Conservation (phyloP, 139 green algal genomes). For the Choricystis sp. region DNA sequence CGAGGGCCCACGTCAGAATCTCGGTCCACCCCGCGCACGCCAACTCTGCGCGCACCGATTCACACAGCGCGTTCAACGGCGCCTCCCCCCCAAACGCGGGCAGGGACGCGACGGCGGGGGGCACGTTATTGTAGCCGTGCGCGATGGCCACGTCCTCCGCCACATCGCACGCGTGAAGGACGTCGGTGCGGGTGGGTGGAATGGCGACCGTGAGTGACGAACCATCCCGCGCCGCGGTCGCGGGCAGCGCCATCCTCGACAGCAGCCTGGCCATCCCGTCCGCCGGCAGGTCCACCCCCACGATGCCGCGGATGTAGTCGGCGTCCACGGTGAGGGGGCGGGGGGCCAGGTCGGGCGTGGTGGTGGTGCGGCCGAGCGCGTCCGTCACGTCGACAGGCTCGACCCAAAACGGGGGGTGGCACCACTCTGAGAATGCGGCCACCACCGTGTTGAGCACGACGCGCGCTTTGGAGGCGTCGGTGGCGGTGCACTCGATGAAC, state of each 20-base stretch:
- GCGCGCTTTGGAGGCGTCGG: constrained; percentile 91
- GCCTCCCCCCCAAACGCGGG: constrained; percentile 53
- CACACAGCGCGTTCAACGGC: constrained; percentile 77
- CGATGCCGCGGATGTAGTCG: constrained; percentile 65
- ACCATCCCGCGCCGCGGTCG: constrained; percentile 2
- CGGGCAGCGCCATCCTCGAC: constrained; percentile 69
- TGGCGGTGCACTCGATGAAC: constrained; percentile 98
- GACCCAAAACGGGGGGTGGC: constrained; percentile 61
- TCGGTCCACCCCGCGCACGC: constrained; percentile 72
- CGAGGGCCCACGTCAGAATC: constrained; percentile 39
- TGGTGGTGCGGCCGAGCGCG: constrained; percentile 33
- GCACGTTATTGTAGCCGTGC: constrained; percentile 94
- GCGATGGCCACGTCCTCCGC: constrained; percentile 97
- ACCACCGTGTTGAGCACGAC: constrained; percentile 74
- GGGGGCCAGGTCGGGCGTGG: constrained; percentile 51
- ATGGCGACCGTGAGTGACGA: constrained; percentile 25
- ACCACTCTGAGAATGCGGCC: constrained; percentile 94
- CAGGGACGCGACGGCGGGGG: constrained; percentile 29
- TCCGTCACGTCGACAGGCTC: constrained; percentile 91
- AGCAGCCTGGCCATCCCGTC: constrained; percentile 48
- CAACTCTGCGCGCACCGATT: constrained; percentile 72
- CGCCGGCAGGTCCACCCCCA: constrained; percentile 38
- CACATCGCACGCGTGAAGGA: constrained; percentile 91
- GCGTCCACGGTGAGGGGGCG: constrained; percentile 42
- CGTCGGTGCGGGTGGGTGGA: constrained; percentile 77